These are phyloP conservation scores for Cladosporium sp. DNA, from an alignment of 2,329 filamentous ascomycete genomes.

Conservation along the genomic window DNA sequence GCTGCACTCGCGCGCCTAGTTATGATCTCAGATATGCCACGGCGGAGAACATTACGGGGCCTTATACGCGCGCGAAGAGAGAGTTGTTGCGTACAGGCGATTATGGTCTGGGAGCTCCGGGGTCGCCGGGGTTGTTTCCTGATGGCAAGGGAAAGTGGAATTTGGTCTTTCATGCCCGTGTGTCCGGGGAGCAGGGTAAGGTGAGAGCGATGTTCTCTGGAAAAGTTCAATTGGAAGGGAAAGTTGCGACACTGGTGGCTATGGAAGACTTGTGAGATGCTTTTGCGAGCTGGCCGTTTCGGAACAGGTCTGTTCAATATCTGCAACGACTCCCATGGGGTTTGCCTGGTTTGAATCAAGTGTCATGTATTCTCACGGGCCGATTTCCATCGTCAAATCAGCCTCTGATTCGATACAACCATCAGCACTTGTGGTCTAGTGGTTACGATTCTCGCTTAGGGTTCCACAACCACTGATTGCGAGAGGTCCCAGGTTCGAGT, in stretches of 20 bases:
- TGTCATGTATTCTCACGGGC: too few species aligned
- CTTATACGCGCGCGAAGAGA: constrained; percentile 24
- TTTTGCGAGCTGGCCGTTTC: too few species aligned
- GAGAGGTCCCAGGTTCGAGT: constrained; percentile 8
- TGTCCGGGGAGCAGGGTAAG: constrained; percentile 20
- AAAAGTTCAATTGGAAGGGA: constrained; percentile 24
- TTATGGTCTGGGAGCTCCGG: constrained; percentile 30
- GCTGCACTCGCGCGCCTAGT: constrained; percentile 26
- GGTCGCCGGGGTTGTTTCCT: constrained; percentile 24
- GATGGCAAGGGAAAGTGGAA: constrained; percentile 21
- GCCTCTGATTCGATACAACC: too few species aligned
- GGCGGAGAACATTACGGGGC: constrained; percentile 24
- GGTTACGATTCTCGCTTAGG: background rate
- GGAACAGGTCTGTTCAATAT: too few species aligned
- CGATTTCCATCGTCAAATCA: background rate
- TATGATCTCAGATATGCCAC: constrained; percentile 34
- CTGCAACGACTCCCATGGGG: too few species aligned
- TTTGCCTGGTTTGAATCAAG: too few species aligned
- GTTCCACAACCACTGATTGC: background rate
- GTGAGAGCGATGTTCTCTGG: constrained; percentile 33
- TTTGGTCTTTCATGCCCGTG: constrained; percentile 32
- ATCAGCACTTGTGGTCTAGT: background rate
- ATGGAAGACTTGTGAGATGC: background rate
- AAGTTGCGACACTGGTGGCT: constrained; percentile 17
- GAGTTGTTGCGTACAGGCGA: constrained; percentile 27